Evolutionary conservation across 176 grass and related monocot genomes (phyloP), one percentile per base, ranked within the genome.

Genomic region (Puya raimondii): DNA sequence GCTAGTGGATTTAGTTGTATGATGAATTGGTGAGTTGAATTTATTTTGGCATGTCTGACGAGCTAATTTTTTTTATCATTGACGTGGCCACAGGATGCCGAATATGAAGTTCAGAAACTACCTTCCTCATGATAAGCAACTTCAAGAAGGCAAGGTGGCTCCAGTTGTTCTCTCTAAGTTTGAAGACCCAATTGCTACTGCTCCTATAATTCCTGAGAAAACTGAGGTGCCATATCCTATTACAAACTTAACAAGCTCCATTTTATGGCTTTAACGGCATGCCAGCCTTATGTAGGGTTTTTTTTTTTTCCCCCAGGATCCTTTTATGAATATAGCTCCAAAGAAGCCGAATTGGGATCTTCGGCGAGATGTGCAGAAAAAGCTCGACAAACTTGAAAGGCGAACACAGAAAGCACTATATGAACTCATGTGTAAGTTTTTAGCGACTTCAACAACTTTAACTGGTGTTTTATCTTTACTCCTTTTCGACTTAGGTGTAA

Each of bases 311-410:
- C 26, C 70, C 27, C 83, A 96, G 88, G 83, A 96, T 48, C 88
- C 86, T 12, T 96, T 96, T 49, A 72, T 87, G 50, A 96, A 91
- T 74, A 96, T 96, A 56, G 92, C 92, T 16, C 92, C 92, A 81
- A 96, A 96, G 83, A 96, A 96, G 78, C 92, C 92, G 13, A 96
- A 96, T 64, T 96, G 88, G 88, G 92, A 96, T 69, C 79, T 96
- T 65, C 82, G 90, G 61, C 80, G 92, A 50, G 85, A 91, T 27
- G 88, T 96, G 49, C 92, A 92, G 71, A 92, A 96, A 84, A 91
- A 77, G 72, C 83, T 83, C 7, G 92, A 96, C 67, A 96, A 96
- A 72, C 79, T 96, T 16, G 92, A 92, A 74, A 96, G 76, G 76
- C 88, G 92, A 64, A 96, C 92, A 2, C 92, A 96, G 70, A 96